Conservation (phyloP, 2,329 filamentous ascomycete species). For the Peltaster fructicola region DNA sequence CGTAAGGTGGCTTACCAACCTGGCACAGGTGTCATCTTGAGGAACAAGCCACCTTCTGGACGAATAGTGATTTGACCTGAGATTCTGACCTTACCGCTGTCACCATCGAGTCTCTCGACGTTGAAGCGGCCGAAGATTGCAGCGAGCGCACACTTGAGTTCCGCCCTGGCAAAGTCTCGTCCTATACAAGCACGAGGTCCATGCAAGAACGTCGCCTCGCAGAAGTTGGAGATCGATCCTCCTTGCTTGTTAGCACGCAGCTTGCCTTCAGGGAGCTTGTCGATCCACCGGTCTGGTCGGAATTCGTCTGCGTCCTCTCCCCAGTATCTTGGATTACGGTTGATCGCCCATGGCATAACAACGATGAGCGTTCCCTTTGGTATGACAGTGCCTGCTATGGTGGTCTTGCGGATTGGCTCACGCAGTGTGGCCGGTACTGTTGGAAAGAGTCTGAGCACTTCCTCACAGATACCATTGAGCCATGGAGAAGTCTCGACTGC, state of each 20-base stretch:
- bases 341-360: conserved; percentile 23
- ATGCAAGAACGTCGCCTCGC: too few relatives aligned
- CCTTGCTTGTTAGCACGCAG: too few relatives aligned
- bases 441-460: conserved; percentile 4
- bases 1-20: too few relatives aligned
- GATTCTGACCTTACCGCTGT: too few relatives aligned
- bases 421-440: conserved; percentile 3
- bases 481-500: conserved; percentile 20
- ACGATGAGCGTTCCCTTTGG: conserved; percentile 19
- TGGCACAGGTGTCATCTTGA: too few relatives aligned
- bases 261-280: conserved; percentile 2
- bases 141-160: conserved; percentile 25
- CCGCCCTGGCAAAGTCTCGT: conserved; percentile 37
- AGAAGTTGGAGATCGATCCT: too few relatives aligned
- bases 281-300: conserved; percentile 9
- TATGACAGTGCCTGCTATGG: conserved; percentile 12
- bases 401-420: conserved; percentile 2
- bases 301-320: conserved; percentile 17
- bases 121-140: conserved; percentile 30
- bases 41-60: too few relatives aligned
- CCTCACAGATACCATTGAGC: conserved; percentile 25
- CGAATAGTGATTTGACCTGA: too few relatives aligned
- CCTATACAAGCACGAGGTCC: conserved; percentile 37
- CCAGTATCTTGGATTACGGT: conserved; percentile 22
- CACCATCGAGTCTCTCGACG: conserved; percentile 25